Evolutionary conservation across 805 yeast species (phyloP), one percentile per base, ranked within the genome.

Genomic region (Scheffersomyces amazonensis): DNA sequence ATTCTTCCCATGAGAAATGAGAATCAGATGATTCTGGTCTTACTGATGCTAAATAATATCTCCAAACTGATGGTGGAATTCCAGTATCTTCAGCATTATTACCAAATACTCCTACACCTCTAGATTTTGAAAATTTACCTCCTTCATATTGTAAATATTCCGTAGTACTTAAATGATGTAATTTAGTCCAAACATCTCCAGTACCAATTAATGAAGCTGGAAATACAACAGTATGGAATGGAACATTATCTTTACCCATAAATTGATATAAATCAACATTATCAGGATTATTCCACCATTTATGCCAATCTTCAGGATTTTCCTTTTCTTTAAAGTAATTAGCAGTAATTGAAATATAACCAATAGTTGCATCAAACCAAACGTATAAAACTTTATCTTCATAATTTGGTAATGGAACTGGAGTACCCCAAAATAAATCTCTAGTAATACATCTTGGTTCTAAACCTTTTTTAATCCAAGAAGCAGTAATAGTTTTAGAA

Each of bases 201-300:
- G 99, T 90, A 62, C 98, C 99, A 32, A 93, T 68, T 65, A 82
- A 84, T 19, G 95, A 69, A 31, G 95, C 82, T 43, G 99, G 99
- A 88, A 91, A 93, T 40, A 93, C 95, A 40, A 93, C 99, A 1
- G 96, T 85, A 61, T 93, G 99, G 87, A 93, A 93, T 22, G 98
- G 97, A 54, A 90, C 97, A 58, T 93, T 93, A 66, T 93, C 99
- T 64, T 93, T 93, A 66, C 99, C 99, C 99, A 93, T 93, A 64
- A 93, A 93, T 71, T 93, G 99, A 62, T 87, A 88, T 49, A 93
- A 71, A 48, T 85, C 67, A 46, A 93, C 96, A 45, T 89, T 62
- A 37, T 89, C 88, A n/a, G 96, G 95, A 56, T 85, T 73, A 53
- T 78, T 80, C 99, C 99, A 93, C 99, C 99, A 91, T 51, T 78